A percentile compares a stretch with the other conserved stretches of the same genome.
Conservation (phyloP, 768 basidiomycete genomes). For the Auriculariales sp. region DNA sequence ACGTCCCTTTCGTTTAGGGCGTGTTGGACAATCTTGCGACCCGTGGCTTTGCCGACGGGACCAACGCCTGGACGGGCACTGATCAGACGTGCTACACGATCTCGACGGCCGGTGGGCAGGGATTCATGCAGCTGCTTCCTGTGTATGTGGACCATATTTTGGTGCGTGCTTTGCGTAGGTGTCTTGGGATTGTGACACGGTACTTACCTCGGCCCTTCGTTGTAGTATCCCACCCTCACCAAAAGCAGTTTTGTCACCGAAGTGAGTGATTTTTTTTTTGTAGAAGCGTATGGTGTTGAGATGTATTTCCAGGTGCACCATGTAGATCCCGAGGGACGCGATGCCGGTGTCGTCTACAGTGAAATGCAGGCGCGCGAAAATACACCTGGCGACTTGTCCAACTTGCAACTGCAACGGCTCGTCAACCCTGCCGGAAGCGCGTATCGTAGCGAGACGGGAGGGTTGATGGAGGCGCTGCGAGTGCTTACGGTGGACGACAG, state of each 20-base stretch:
- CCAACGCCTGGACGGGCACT: conserved; percentile 95
- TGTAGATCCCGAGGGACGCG: conserved; percentile 76
- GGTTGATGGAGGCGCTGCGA: conserved; percentile 83
- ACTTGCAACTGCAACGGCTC: conserved; percentile 72
- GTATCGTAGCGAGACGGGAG: conserved; percentile 94
- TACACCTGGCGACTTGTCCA: conserved; percentile 82
- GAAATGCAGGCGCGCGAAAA: conserved; percentile 97
- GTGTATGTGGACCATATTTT: conserved; percentile 94
- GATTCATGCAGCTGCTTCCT: conserved; percentile 70
- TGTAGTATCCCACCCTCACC: conserved; percentile 88
- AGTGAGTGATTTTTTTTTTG: conserved; percentile 8
- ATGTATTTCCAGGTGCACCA: conserved; percentile 62
- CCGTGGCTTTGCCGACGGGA: conserved; percentile 80
- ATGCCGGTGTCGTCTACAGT: conserved; percentile 92
- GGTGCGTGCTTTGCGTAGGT: too few species aligned
- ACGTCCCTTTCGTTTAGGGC: conserved; percentile 28
- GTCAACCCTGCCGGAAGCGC: conserved; percentile 71
- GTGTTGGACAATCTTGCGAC: conserved; percentile 92
- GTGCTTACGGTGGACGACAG: conserved; percentile 80
- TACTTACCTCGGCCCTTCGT: too few species aligned
- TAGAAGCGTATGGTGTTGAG: conserved; percentile 1
- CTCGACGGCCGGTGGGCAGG: conserved; percentile 87
- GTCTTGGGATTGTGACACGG: too few species aligned
- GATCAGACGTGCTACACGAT: conserved; percentile 94
- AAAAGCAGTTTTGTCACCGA: conserved; percentile 68